Percentiles rank a stretch among this genome's conserved stretches.
These are phyloP conservation scores for Amniculicola lignicola DNA, from an alignment of 495 filamentous ascomycete genomes.

Conservation along the genomic window DNA sequence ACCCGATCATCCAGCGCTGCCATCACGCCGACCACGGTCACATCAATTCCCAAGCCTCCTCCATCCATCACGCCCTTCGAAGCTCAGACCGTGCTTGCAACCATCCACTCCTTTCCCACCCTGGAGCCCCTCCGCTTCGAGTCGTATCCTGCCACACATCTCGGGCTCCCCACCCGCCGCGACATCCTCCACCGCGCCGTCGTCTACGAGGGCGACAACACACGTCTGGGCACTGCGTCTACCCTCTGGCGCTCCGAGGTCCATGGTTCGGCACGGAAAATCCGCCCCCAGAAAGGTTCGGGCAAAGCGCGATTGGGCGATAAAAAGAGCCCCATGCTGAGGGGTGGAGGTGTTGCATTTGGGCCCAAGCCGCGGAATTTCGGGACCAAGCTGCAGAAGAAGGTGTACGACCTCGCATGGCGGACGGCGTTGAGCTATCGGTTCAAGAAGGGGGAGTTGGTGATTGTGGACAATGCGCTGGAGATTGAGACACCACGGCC, in stretches of 20 bases:
- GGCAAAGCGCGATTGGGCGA: constrained; percentile 76
- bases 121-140: constrained; percentile 81
- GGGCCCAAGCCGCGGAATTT: constrained; percentile 91
- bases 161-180: constrained; percentile 78
- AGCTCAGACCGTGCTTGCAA: constrained; percentile 63
- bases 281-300: constrained; percentile 79
- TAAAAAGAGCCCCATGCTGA: constrained; percentile 76
- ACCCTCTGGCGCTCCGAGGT: constrained; percentile 84
- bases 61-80: constrained; percentile 36
- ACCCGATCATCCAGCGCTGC: no score
- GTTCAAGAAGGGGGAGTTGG: constrained; percentile 77
- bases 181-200: constrained; percentile 93
- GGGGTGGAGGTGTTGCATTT: constrained; percentile 79
- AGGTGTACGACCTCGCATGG: constrained; percentile 96
- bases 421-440: constrained; percentile 90
- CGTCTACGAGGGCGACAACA: constrained; percentile 85
- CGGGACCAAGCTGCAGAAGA: constrained; percentile 72
- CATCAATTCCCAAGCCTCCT: constrained; percentile 24
- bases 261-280: constrained; percentile 72
- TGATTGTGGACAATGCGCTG: constrained; percentile 72
- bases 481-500: constrained; percentile 48
- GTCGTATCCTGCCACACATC: constrained; percentile 73
- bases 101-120: constrained; percentile 83
- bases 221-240: constrained; percentile 77
- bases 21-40: no score